A percentile compares a stretch with the other conserved stretches of the same genome.
Evolutionary conservation across 2,329 filamentous ascomycete species (phyloP).

Genomic region (Trichophyton mentagrophytes): DNA sequence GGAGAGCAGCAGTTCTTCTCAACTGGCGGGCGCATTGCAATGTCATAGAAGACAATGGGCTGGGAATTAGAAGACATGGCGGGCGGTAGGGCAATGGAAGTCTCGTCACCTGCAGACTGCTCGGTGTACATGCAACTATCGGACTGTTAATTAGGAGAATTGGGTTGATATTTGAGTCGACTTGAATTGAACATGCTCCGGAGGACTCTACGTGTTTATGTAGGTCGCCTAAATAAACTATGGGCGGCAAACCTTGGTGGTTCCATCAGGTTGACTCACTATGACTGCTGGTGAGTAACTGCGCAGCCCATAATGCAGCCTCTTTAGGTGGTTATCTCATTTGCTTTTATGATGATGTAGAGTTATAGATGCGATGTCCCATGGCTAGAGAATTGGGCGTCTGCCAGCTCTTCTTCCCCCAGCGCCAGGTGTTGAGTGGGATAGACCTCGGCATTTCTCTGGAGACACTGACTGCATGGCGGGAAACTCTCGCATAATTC

Average conservation of each 20-base stretch:
- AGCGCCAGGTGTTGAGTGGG: no score
- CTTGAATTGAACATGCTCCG: neutral
- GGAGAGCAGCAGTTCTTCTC: slow-evolving; percentile 25
- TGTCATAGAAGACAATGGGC: slow-evolving; percentile 37
- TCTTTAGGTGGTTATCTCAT: neutral
- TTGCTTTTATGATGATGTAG: neutral
- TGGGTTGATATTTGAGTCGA: neutral
- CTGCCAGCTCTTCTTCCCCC: no score
- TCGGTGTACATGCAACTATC: neutral
- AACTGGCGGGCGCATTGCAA: slow-evolving; percentile 27
- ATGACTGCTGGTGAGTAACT: neutral
- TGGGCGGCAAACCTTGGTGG: no score
- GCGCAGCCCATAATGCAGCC: neutral
- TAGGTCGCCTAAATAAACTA: no score
- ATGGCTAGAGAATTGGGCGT: neutral
- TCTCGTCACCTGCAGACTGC: neutral
- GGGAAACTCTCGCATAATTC: no score
- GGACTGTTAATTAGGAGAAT: neutral
- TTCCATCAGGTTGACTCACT: neutral
- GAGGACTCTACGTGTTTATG: neutral
- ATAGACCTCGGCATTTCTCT: no score
- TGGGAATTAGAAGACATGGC: neutral
- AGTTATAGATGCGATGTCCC: neutral
- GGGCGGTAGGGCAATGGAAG: neutral
- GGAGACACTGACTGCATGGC: no score